Evolutionary conservation across 1,284 basidiomycete genomes (phyloP).

Genomic region (Stygiomarasmius scandens): DNA sequence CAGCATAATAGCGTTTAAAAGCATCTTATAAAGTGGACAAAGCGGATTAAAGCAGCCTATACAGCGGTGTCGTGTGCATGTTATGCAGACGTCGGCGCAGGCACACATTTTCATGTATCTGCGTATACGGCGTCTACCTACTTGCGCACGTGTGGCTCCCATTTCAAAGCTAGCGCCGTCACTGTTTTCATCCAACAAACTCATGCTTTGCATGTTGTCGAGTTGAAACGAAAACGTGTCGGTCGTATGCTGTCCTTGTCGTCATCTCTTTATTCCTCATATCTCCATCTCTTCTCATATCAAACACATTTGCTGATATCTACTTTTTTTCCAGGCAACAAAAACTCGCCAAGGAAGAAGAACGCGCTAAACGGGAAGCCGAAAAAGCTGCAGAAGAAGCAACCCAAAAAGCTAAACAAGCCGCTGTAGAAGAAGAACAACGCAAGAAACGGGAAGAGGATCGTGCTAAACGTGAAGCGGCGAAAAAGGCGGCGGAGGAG

Average conservation of each 20-base stretch:
- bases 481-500: conserved; percentile 4
- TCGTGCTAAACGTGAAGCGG: conserved; percentile 40
- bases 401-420: conserved; percentile 62
- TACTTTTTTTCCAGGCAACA: conserved; percentile 63
- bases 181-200: no score
- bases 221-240: no score
- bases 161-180: no score
- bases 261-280: background rate
- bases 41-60: no score
- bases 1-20: no score
- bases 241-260: conserved; percentile 3
- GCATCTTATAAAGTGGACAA: no score
- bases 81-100: no score
- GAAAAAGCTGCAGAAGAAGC: conserved; percentile 81
- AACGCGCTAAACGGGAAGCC: conserved; percentile 77
- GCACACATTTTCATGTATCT: no score
- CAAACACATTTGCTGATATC: conserved; percentile 8
- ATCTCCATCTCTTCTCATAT: conserved; percentile 1
- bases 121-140: no score
- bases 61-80: no score
- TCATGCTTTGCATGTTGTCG: no score
- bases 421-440: conserved; percentile 59
- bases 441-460: conserved; percentile 52
- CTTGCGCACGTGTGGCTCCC: no score
- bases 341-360: conserved; percentile 91